Evolutionary conservation across 768 basidiomycete genomes (phyloP), one percentile per base, ranked within the genome.

Genomic region (Phlebiopsis gigantea): DNA sequence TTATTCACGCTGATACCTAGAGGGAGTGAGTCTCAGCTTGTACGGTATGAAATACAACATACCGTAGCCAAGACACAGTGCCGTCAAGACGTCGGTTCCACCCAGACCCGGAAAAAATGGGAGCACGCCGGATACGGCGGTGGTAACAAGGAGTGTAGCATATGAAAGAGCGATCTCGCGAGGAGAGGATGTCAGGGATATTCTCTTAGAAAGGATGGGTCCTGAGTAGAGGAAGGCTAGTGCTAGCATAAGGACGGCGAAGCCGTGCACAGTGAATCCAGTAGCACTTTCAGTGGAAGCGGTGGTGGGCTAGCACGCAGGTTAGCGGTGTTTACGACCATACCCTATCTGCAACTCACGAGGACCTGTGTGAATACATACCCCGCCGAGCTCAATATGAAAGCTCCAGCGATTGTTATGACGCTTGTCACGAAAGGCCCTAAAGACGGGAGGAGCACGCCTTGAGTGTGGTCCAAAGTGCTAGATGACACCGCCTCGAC

Each of bases 41-140:
- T 14, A 41, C 6, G 19, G 28, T 17, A 26, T n/a, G 9, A 26
- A 53, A 24, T 25, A 26, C 14, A 12, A 58, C 79, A 39, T 62
- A 89, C 91, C 90, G 49, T 82, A 77, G 66, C 83, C 85, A 21
- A 92, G 77, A 28, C 87, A 70, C 5, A 71, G 7, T 61, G 0
- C 77, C 83, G 6, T 90, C 75, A 0, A 80, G 63, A 7, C 82
- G 63, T 94, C 92, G 2, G 75, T 76, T 75, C 81, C 80, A 30
- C 75, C 71, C 1, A 79, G 83, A 41, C 69, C 73, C 49, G 84
- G 81, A n/a, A 81, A 79, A 59, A 89, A 90, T 21, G 80, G 80
- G 51, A 89, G 72, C 34, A 71, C 69, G 8, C 88, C 88, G 47
- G 88, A 69, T 31, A 84, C 63, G 46, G 72, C 70, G 15, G 83